Base-by-base conservation (phyloP, 345 rosid species). In the Eucalyptus regnans region DNA sequence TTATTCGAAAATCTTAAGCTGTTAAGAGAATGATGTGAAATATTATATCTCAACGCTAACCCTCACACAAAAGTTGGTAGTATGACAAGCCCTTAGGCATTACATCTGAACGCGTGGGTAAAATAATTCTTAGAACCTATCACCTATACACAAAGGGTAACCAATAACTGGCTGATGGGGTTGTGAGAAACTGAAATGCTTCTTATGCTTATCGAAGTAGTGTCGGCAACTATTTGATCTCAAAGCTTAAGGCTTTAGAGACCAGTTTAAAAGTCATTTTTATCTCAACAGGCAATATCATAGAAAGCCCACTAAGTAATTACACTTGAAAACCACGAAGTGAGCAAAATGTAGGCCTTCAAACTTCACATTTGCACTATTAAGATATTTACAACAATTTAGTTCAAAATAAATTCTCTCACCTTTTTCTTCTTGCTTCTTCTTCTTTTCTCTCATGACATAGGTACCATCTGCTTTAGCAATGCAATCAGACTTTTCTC, bases 371-470 rank as follows among this genome's bases (percentile, higher is more conserved):
- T 64, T 80, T 17, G 23, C 64, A 86, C 56, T 86, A 18, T 37
- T 37, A 76, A 41, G 46, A 76, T 22, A 41, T 37, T 9, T 76
- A 76, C 48, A 18, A 76, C 15, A 41, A 41, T 41, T 41, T 37
- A 51, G 44, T 31, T 50, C 41, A 46, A 44, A 76, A 37, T 37
- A 76, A 8, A 41, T 76, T 41, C 48, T 76, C 50, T 89, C 86
- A 97, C 99, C 97, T 94, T 96, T 97, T 48, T 97, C 99, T 90
- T 98, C 98, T 91, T 98, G 99, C 94, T 94, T 97, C 93, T 92
- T 98, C 94, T 96, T 98, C 95, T 96, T 98, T 90, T 96, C 99
- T 89, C 93, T 94, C 18, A 96, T 94, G 89, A 95, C 95, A 50
- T 91, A 97, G 89, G 95, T 93, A 90, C 99, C 99, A 86, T 97